Base-by-base conservation (phyloP, 257 asterid genomes). In the Schizonepeta tenuifolia region DNA sequence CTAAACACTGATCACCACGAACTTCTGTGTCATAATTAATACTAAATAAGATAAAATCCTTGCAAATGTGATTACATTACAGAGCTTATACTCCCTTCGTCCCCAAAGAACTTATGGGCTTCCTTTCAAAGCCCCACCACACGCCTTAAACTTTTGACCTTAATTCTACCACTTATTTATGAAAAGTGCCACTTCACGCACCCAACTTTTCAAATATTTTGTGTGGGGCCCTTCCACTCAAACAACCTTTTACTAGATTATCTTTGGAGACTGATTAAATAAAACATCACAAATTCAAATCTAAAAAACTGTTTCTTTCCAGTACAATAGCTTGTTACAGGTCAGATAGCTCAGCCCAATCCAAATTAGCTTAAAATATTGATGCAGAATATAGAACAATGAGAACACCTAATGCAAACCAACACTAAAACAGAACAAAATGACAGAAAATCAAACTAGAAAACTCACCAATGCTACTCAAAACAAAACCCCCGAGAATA, bases 401-500 rank as follows among this genome's bases (percentile, higher is more conserved):
- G 22, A 36, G 67, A 22, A 65, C 55, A 40, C 41, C 15, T 24
- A 44, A 31, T 5, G 7, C 6, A 18, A 44, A 44, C 20, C 24
- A 24, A 15, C 24, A 24, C 43, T 22, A 10, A 8, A 66, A 15
- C 13, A n/a, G 46, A 28, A 26, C 1, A 67, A 26, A 47, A 1
- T 50, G 17, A 13, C 33, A 47, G 4, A 17, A 67, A 31, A 49
- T 11, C 11, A 28, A 15, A 31, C 33, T 46, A 17, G 5, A n/a
- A 67, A 65, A 82, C 92, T 22, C 86, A 95, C 99, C 90, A 59
- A 72, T 11, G 71, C 93, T 85, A 58, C 83, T 82, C 67, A 90
- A 61, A 72, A 92, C 94, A 73, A 95, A 95, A 18, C 99, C 99
- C 3, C 86, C 70, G 13, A 84, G 3, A 35, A 95, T 85, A 13